Percentiles rank a stretch among this genome's conserved stretches.
Evolutionary conservation across 129 eudicot genomes (phyloP).

Genomic region (Flaveria linearis): DNA sequence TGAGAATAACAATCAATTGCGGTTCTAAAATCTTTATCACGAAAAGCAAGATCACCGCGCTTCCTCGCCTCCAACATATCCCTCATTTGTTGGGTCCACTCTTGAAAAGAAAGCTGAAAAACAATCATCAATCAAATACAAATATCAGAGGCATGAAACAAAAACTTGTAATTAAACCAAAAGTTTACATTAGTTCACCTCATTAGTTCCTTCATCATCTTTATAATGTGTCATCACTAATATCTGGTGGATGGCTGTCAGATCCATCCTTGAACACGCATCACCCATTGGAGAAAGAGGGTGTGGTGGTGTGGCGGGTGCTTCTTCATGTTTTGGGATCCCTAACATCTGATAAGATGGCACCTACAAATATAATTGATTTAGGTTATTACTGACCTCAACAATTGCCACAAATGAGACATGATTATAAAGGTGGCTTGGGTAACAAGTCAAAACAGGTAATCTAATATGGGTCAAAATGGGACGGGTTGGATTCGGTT

Average conservation of each 20-base stretch:
- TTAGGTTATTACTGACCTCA: neutral
- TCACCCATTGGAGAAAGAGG: slow-evolving; percentile 96
- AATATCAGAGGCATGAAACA: slow-evolving; percentile 10
- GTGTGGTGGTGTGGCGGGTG: slow-evolving; percentile 75
- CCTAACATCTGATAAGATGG: slow-evolving; percentile 86
- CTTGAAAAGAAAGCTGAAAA: slow-evolving; percentile 80
- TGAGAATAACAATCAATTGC: slow-evolving; percentile 96
- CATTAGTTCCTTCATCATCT: slow-evolving; percentile 68
- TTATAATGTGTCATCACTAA: slow-evolving; percentile 65
- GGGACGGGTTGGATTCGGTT: neutral
- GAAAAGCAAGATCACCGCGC: slow-evolving; percentile 90
- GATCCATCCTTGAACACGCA: slow-evolving; percentile 85
- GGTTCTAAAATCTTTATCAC: slow-evolving; percentile 85
- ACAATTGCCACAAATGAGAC: neutral
- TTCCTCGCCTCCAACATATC: slow-evolving; percentile 96
- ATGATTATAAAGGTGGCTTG: neutral
- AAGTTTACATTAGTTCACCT: slow-evolving; percentile 45
- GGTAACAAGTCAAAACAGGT: neutral
- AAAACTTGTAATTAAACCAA: neutral
- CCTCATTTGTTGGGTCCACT: slow-evolving; percentile 98
- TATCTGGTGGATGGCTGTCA: slow-evolving; percentile 83
- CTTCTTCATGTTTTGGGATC: slow-evolving; percentile 76
- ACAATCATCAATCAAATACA: slow-evolving; percentile 1
- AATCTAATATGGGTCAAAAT: neutral
- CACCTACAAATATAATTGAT: slow-evolving; percentile 42